phyloP scores from a whole-genome alignment of 2,329 filamentous ascomycete genomes.

The Pseudogymnoascus sp. region DNA sequence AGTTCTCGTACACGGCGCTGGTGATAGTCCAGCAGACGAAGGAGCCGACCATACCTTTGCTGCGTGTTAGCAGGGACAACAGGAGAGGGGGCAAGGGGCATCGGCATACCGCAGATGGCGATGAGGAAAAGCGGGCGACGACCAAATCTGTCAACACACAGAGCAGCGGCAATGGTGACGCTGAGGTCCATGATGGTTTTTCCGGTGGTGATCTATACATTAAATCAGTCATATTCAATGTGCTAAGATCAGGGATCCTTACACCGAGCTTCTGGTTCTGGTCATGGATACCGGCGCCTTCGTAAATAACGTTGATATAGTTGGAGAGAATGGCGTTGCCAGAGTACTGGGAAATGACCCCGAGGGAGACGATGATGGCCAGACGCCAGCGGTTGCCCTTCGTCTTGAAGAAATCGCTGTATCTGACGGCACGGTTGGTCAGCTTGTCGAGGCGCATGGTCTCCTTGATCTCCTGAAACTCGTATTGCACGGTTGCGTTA shows the following conservation, averaged over 20 bases:
- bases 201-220: conserved; percentile 23
- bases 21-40: conserved; percentile 42
- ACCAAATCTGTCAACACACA: conserved; percentile 8
- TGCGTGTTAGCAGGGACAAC: neutral
- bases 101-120: neutral
- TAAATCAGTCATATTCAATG: neutral
- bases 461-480: conserved; percentile 28
- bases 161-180: neutral
- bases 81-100: neutral
- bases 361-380: neutral
- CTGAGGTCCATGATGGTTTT: conserved; percentile 39
- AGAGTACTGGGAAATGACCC: neutral
- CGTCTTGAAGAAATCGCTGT: conserved; percentile 37
- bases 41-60: conserved; percentile 29
- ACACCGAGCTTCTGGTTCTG: conserved; percentile 46
- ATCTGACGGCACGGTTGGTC: conserved; percentile 30
- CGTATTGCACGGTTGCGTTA: conserved; percentile 41
- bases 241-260: conserved; percentile 20
- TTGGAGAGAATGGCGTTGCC: conserved; percentile 1
- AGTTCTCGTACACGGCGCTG: conserved; percentile 36
- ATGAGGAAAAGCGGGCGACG: conserved; percentile 4
- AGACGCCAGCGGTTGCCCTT: conserved; percentile 2
- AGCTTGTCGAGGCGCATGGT: conserved; percentile 16
- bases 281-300: neutral
- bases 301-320: neutral